Evolutionary conservation across 148 eudicot genomes (phyloP).

Genomic region (Persicaria tinctoria): DNA sequence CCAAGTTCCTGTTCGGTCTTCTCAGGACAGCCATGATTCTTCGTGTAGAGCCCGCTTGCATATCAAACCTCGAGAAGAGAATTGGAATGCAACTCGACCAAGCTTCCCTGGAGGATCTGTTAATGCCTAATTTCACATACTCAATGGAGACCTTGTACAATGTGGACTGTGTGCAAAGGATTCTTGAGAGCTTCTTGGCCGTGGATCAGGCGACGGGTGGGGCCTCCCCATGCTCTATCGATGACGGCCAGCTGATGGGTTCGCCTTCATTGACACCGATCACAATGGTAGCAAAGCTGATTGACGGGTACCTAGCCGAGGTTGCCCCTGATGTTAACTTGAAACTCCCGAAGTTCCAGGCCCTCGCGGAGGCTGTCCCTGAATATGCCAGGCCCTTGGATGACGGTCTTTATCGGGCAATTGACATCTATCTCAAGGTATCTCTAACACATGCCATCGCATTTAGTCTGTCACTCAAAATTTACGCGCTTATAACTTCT

Average conservation of each 20-base stretch:
- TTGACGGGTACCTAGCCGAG: slow-evolving; percentile 93
- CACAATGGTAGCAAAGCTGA: slow-evolving; percentile 89
- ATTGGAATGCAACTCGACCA: slow-evolving; percentile 92
- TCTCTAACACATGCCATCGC: neutral
- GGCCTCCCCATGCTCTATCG: slow-evolving; percentile 71
- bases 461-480: neutral
- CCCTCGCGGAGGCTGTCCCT: slow-evolving; percentile 83
- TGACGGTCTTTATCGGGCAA: slow-evolving; percentile 95
- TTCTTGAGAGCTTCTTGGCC: slow-evolving; percentile 72
- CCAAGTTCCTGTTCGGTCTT: slow-evolving; percentile 68
- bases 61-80: slow-evolving; percentile 68
- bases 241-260: slow-evolving; percentile 57
- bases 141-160: slow-evolving; percentile 87
- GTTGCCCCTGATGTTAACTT: slow-evolving; percentile 89
- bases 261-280: slow-evolving; percentile 83
- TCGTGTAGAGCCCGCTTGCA: slow-evolving; percentile 41
- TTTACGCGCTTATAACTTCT: neutral
- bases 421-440: slow-evolving; percentile 91
- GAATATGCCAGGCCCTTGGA: slow-evolving; percentile 88
- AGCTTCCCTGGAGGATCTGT: slow-evolving; percentile 81
- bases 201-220: slow-evolving; percentile 57
- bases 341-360: slow-evolving; percentile 80
- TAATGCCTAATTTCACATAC: slow-evolving; percentile 81
- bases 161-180: slow-evolving; percentile 76
- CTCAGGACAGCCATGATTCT: slow-evolving; percentile 84